Conservation (phyloP, 768 basidiomycete species). For the Phlebiopsis gigantea region DNA sequence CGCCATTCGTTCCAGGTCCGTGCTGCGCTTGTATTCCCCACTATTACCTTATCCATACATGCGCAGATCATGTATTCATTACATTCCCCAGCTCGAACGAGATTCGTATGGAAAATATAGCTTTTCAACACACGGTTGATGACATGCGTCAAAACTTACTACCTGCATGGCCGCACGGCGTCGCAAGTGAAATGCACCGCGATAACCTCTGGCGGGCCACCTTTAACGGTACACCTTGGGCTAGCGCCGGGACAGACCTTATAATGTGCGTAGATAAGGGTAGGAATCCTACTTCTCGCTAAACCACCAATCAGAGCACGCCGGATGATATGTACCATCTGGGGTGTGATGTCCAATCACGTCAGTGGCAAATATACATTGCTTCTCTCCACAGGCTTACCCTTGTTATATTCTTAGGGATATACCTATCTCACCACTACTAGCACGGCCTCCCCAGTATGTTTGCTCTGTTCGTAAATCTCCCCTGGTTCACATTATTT, state of each 20-base stretch:
- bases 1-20: constrained; percentile 23
- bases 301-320: constrained; percentile 41
- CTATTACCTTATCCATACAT: neutral
- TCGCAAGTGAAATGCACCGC: constrained; percentile 30
- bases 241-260: constrained; percentile 46
- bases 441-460: constrained; percentile 50
- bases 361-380: constrained; percentile 27
- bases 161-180: constrained; percentile 65
- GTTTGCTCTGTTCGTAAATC: constrained; percentile 13
- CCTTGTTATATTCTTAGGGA: too few species aligned
- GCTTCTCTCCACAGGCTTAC: too few species aligned
- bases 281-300: constrained; percentile 7
- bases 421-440: constrained; percentile 57
- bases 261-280: constrained; percentile 37
- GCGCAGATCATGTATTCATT: constrained; percentile 65
- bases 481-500: constrained; percentile 6
- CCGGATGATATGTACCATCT: constrained; percentile 55
- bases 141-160: constrained; percentile 54
- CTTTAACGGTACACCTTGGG: constrained; percentile 68
- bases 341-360: constrained; percentile 51
- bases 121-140: constrained; percentile 49
- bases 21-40: neutral
- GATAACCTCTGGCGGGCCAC: constrained; percentile 29
- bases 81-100: constrained; percentile 64
- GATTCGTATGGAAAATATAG: constrained; percentile 41